These are phyloP conservation scores for Forsythia viridissima DNA, from an alignment of 257 asterid species.

Conservation along the genomic window DNA sequence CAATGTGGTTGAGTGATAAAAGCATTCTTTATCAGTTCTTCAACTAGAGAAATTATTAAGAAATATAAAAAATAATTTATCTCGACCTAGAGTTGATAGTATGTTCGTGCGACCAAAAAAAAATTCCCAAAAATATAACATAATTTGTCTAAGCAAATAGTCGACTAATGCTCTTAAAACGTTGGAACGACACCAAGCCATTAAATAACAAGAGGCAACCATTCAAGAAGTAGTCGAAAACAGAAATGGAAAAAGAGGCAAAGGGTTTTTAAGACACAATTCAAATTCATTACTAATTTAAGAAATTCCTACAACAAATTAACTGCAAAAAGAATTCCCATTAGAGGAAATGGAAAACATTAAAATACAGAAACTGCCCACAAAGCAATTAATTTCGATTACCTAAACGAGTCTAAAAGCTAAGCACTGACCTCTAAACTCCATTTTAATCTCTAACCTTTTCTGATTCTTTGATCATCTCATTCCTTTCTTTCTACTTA, in stretches of 20 bases:
- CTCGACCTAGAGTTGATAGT: no score
- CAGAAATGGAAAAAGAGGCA: neutral
- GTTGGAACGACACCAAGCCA: neutral
- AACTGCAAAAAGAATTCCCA: slow-evolving; percentile 52
- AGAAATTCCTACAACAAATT: slow-evolving; percentile 33
- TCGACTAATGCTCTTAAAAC: no score
- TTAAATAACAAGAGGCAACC: neutral
- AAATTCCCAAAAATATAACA: no score
- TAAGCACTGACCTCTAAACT: slow-evolving; percentile 28
- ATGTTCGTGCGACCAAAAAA: no score
- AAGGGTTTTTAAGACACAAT: neutral
- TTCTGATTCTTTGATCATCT: slow-evolving; percentile 7
- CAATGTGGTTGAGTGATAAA: no score
- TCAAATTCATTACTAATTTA: slow-evolving; percentile 27
- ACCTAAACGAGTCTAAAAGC: slow-evolving; percentile 28
- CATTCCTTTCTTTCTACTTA: slow-evolving; percentile 18
- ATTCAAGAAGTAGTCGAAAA: neutral
- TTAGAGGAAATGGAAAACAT: slow-evolving; percentile 8
- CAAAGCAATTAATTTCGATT: slow-evolving; percentile 18
- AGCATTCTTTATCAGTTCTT: no score
- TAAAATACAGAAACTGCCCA: slow-evolving; percentile 13
- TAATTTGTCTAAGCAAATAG: no score
- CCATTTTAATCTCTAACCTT: slow-evolving; percentile 12
- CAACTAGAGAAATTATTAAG: no score
- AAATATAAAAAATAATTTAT: no score